Conservation (phyloP, 2,329 filamentous ascomycete genomes). For the Penicillium sumatraense region DNA sequence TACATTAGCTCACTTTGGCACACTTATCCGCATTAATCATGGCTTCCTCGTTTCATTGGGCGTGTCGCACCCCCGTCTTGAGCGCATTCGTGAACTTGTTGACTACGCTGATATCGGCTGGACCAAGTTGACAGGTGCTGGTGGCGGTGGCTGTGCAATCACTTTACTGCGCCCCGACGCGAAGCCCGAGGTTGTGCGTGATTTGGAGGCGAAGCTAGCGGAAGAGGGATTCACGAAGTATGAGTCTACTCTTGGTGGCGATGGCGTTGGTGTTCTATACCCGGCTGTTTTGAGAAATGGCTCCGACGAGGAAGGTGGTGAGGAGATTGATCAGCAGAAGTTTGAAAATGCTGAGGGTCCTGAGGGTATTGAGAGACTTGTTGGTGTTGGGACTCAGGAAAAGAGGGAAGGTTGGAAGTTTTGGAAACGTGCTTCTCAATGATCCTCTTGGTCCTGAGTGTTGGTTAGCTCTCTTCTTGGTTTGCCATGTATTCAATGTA, state of each 20-base stretch:
- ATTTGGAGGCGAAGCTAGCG: slow-evolving; percentile 68
- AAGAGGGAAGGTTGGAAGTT: slow-evolving; percentile 85
- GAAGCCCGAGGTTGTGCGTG: slow-evolving; percentile 59
- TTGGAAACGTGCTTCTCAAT: slow-evolving; percentile 60
- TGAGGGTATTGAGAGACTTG: slow-evolving; percentile 83
- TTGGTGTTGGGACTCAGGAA: slow-evolving; percentile 74
- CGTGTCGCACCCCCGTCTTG: slow-evolving; percentile 90
- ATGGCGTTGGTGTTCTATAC: slow-evolving; percentile 92
- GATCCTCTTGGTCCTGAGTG: background rate
- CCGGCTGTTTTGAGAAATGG: slow-evolving; percentile 89
- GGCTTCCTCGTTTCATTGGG: slow-evolving; percentile 88
- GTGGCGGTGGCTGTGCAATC: slow-evolving; percentile 94
- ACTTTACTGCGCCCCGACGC: slow-evolving; percentile 77
- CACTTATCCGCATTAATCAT: slow-evolving; percentile 92
- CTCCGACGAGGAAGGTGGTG: slow-evolving; percentile 77
- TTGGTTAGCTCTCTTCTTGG: background rate
- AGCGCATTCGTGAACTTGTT: slow-evolving; percentile 87
- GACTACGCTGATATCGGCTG: slow-evolving; percentile 89
- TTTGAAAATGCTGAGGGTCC: slow-evolving; percentile 83
- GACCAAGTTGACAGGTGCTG: slow-evolving; percentile 96
- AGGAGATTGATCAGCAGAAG: slow-evolving; percentile 90
- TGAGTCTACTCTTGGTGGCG: slow-evolving; percentile 85
- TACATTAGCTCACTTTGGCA: slow-evolving; percentile 75
- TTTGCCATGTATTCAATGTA: too few species aligned
- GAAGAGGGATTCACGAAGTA: slow-evolving; percentile 81